Base-by-base conservation (phyloP, 2,329 filamentous ascomycete species). In the Ophiocordyceps camponoti-floridani region DNA sequence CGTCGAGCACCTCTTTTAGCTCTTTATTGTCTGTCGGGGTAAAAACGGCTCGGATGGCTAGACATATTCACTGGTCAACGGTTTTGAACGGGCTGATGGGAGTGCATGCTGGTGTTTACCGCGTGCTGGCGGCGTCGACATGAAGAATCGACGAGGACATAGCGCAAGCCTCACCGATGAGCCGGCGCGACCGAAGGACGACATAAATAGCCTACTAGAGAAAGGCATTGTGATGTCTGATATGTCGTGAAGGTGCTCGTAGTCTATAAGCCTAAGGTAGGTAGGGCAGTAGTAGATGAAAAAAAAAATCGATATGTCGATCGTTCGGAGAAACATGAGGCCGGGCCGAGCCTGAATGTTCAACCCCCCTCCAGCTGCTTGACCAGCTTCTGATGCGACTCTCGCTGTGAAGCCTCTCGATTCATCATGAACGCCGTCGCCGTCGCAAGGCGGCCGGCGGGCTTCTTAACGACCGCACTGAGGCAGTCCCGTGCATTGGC, bases 381-480 rank as follows among this genome's bases (percentile, higher is more conserved):
- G 14, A 9, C 35, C 9, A 37, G 7, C 14, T 16, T 16, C 35
- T 37, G 33, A 14, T 5, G 33, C 33, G 16, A 37, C 6, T 37
- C 33, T 37, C 13, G 7, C 13, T 37, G 5, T 18, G n/a, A 16
- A 19, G n/a, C n/a, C n/a, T 18, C n/a, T 38, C 16, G 16, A 38
- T 4, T 16, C 35, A n/a, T 16, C 19, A 41, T 26, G 19, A 41
- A 23, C 19, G 64, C 84, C 70, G 69, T 73, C 52, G 68, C 74
- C 51, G 63, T 72, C 48, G 56, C 71, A 56, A 64, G 74, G 63
- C 77, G 82, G 73, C 81, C 82, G 49, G 62, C 84, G 57, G 75
- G 76, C 69, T 80, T 77, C 63, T 75, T 84, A 58, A 84, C 82
- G 63, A 67, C 74, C 28, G 64, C 75, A 35, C 57, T 85, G 53